Conservation (phyloP, 768 basidiomycete species). For the Grammothele lineata region DNA sequence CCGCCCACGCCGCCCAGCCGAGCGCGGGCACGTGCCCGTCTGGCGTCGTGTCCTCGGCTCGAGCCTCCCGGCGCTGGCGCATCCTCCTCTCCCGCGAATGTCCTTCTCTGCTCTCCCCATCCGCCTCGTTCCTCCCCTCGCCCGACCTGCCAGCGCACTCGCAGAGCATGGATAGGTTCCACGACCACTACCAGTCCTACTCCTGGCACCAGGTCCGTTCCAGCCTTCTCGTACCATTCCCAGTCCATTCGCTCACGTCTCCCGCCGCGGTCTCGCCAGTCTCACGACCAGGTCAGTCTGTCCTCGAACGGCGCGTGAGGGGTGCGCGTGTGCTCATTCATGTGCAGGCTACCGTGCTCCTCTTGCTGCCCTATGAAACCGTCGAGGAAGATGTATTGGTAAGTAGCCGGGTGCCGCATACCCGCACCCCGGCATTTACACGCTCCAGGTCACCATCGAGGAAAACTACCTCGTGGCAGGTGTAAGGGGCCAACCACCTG, state of each 20-base stretch:
- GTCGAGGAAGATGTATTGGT: slow-evolving; percentile 70
- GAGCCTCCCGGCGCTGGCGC: slow-evolving; percentile 2
- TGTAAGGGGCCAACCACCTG: slow-evolving; percentile 62
- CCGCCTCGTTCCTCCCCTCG: background rate
- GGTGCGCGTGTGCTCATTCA: slow-evolving; percentile 8
- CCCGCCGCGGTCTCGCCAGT: slow-evolving; percentile 37
- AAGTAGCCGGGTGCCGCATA: too few species aligned
- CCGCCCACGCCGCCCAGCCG: background rate
- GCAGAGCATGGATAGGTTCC: slow-evolving; percentile 21
- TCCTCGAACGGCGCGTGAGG: background rate
- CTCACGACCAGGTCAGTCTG: slow-evolving; percentile 74
- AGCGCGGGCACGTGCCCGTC: slow-evolving; percentile 18
- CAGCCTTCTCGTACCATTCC: background rate
- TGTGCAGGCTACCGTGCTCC: slow-evolving; percentile 66
- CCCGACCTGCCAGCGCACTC: background rate
- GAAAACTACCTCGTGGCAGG: slow-evolving; percentile 68
- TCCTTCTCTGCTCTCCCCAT: background rate
- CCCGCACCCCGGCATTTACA: too few species aligned
- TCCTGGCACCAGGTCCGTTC: slow-evolving; percentile 82
- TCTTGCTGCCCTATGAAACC: slow-evolving; percentile 69
- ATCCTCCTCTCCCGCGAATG: too few species aligned
- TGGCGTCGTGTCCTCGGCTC: background rate
- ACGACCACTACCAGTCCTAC: slow-evolving; percentile 43
- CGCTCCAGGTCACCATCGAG: slow-evolving; percentile 63
- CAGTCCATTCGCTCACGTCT: background rate